phyloP scores from a whole-genome alignment of 208 protist species.

The Hexamita inflata region DNA sequence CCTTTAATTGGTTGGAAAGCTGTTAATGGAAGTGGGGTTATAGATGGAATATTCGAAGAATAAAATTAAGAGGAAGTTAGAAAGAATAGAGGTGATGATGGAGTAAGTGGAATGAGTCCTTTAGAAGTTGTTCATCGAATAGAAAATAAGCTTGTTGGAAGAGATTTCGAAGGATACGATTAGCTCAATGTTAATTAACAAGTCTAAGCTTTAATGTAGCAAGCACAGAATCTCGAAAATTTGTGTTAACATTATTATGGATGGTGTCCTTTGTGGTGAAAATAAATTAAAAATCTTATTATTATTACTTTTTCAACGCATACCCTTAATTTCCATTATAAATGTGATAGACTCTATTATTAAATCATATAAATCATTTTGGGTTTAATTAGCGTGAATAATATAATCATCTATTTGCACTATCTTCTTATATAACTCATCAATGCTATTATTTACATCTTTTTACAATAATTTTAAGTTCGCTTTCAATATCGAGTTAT shows the following conservation, averaged over 20 bases:
- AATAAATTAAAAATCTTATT: too few relatives aligned
- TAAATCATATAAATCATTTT: too few relatives aligned
- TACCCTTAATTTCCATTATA: too few relatives aligned
- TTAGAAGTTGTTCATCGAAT: constrained; percentile 80
- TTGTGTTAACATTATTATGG: constrained; percentile 91
- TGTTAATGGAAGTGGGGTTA: neutral
- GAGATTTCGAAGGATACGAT: constrained; percentile 66
- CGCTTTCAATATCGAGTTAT: too few relatives aligned
- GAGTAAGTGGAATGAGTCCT: constrained; percentile 66
- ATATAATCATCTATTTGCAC: too few relatives aligned
- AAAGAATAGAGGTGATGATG: constrained; percentile 36
- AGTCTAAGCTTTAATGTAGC: constrained; percentile 45
- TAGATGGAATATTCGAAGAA: neutral
- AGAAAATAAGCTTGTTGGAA: constrained; percentile 86
- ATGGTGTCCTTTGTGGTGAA: constrained; percentile 94
- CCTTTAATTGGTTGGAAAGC: constrained; percentile 94
- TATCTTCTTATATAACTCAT: too few relatives aligned
- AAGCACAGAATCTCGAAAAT: constrained; percentile 91
- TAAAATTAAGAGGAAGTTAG: neutral
- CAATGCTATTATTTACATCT: too few relatives aligned
- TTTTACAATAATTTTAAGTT: too few relatives aligned
- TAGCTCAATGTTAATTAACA: constrained; percentile 43
- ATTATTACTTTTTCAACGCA: too few relatives aligned
- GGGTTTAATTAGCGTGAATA: too few relatives aligned
- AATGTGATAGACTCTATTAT: too few relatives aligned